Conservation (phyloP, 176 grass and related monocot species). For the Elymus sibiricus region DNA sequence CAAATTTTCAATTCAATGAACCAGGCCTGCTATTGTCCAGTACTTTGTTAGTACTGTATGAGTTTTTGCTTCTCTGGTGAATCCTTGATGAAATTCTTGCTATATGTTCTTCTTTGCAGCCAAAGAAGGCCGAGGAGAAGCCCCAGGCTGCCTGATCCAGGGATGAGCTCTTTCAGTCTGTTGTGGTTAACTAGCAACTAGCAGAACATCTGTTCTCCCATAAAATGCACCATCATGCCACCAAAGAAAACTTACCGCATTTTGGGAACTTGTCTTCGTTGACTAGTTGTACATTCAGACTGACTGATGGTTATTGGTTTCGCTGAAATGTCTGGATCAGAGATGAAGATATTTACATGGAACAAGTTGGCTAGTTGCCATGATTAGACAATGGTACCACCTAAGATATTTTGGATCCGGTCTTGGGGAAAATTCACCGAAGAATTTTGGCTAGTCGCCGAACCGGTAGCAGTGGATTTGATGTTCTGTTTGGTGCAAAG, state of each 20-base stretch:
- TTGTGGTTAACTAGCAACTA: background rate
- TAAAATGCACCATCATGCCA: background rate
- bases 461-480: background rate
- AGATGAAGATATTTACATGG: background rate
- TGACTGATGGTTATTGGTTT: background rate
- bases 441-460: too few relatives aligned
- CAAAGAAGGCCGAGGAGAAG: constrained; percentile 87
- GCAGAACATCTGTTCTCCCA: background rate
- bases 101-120: constrained; percentile 39
- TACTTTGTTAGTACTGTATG: background rate
- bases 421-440: background rate
- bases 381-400: background rate
- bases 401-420: background rate
- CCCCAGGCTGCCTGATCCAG: constrained; percentile 40
- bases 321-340: background rate
- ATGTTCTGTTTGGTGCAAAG: background rate
- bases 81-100: background rate
- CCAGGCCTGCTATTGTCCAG: background rate
- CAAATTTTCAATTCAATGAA: background rate
- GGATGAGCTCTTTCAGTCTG: background rate
- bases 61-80: background rate
- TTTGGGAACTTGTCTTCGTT: background rate
- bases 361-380: background rate
- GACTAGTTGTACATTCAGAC: background rate
- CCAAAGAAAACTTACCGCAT: background rate